A percentile compares a stretch with the other conserved stretches of the same genome.
These are phyloP conservation scores for Ricinus communis DNA, from an alignment of 345 rosid species.

Conservation along the genomic window DNA sequence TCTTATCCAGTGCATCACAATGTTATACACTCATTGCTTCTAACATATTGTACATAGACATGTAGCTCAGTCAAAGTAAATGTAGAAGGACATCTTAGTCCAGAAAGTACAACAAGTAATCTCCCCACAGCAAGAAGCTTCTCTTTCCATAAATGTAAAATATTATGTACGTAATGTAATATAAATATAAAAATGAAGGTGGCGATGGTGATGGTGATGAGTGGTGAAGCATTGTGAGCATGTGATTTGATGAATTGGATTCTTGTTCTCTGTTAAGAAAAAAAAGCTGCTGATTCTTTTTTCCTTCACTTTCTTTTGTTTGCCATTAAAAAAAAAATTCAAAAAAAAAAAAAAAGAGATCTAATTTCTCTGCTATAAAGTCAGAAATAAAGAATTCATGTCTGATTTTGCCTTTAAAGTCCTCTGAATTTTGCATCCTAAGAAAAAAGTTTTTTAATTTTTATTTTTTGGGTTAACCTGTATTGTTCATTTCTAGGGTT, in stretches of 20 bases:
- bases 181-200: background rate
- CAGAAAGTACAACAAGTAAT: background rate
- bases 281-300: slow-evolving; percentile 5
- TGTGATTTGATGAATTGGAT: slow-evolving; percentile 19
- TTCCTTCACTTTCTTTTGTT: background rate
- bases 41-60: background rate
- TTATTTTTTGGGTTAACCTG: background rate
- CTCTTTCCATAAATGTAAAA: background rate
- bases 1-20: background rate
- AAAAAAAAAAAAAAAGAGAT: background rate
- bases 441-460: background rate
- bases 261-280: background rate
- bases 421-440: slow-evolving; percentile 7
- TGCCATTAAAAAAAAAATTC: background rate
- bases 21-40: background rate
- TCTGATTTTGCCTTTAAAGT: slow-evolving; percentile 14
- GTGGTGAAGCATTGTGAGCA: background rate
- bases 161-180: background rate
- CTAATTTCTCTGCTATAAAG: background rate
- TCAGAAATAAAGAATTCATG: slow-evolving; percentile 10
- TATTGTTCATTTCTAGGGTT: background rate
- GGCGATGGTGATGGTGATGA: background rate
- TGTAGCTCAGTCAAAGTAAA: background rate
- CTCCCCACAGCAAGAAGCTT: slow-evolving; percentile 18
- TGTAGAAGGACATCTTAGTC: background rate